Evolutionary conservation across 805 yeast genomes (phyloP).

Genomic region (Middelhovenomyces tepae): DNA sequence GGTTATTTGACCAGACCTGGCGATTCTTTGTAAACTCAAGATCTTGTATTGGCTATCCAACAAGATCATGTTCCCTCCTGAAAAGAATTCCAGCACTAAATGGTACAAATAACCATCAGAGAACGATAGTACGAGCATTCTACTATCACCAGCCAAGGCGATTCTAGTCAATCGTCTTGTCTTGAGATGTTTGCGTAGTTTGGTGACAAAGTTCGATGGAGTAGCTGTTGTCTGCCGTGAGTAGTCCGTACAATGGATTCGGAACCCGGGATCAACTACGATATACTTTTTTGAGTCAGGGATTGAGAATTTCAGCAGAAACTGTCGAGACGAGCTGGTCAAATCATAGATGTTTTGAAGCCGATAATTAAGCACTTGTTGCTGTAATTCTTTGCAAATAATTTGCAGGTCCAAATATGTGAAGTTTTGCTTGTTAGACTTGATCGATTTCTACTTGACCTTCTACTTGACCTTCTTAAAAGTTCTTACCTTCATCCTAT

Average conservation of each 20-base stretch:
- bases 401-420: conserved; percentile 75
- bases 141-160: conserved; percentile 67
- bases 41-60: conserved; percentile 63
- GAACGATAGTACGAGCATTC: conserved; percentile 77
- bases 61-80: conserved; percentile 85
- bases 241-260: conserved; percentile 68
- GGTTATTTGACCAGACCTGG: conserved; percentile 51
- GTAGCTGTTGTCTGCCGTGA: conserved; percentile 71
- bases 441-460: too few relatives aligned
- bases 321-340: conserved; percentile 61
- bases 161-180: conserved; percentile 66
- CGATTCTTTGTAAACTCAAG: conserved; percentile 67
- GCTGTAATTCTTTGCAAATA: conserved; percentile 55
- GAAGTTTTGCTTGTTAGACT: conserved; percentile 59
- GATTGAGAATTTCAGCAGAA: conserved; percentile 66
- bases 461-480: too few relatives aligned
- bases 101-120: conserved; percentile 66
- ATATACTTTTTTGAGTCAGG: conserved; percentile 74
- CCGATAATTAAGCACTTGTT: conserved; percentile 52
- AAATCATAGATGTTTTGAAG: conserved; percentile 81
- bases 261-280: conserved; percentile 80
- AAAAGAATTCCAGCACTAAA: conserved; percentile 81
- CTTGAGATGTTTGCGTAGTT: conserved; percentile 78
- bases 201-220: conserved; percentile 80
- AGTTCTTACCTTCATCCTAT: too few relatives aligned